Evolutionary conservation across 352 stramenopile species (phyloP), one percentile per base, ranked within the genome.

Genomic region (Phytopythium montanum): DNA sequence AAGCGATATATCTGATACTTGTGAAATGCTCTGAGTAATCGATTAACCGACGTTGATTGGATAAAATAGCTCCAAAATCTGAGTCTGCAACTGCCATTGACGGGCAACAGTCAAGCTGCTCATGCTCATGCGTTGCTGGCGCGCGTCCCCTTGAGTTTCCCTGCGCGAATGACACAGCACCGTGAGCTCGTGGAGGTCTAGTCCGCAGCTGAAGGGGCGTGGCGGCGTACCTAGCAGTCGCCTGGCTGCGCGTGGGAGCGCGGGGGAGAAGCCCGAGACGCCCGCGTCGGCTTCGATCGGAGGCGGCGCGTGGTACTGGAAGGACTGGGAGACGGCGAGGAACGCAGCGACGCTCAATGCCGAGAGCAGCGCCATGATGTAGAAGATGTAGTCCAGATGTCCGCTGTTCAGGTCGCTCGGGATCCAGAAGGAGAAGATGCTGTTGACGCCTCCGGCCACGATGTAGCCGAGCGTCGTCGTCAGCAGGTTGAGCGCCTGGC

Each of bases 391-490:
- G 72, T 97, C 90, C 31, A 98, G 73, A 34, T 92, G 74, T 46
- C 92, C 92, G 33, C 95, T 66, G 73, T 98, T 97, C 42, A 98
- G 65, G 63, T 98, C 79, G 45, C 75, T 92, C 29, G 92, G 85
- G 61, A 98, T 62, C 90, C 91, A 97, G 65, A 94, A 90, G 23
- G 86, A 94, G 61, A 95, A 93, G 53, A 94, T 87, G 65, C 83
- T 95, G 73, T 94, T 95, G 48, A 94, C 65, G 2, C 78, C 85
- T 1, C 82, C 86, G 1, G 79, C 75, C 21, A 94, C 83, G 50
- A 96, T 92, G 60, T 84, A 94, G 3, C 90, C 90, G 25, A 97
- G 74, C 49, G 91, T 96, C 1, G 85, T 97, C 1, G 89, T 97
- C 21, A 97, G 69, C 44, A 97, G 49, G 60, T 97, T 97, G 10